phyloP scores from a whole-genome alignment of 352 stramenopile genomes.

The Pythium sp. region DNA sequence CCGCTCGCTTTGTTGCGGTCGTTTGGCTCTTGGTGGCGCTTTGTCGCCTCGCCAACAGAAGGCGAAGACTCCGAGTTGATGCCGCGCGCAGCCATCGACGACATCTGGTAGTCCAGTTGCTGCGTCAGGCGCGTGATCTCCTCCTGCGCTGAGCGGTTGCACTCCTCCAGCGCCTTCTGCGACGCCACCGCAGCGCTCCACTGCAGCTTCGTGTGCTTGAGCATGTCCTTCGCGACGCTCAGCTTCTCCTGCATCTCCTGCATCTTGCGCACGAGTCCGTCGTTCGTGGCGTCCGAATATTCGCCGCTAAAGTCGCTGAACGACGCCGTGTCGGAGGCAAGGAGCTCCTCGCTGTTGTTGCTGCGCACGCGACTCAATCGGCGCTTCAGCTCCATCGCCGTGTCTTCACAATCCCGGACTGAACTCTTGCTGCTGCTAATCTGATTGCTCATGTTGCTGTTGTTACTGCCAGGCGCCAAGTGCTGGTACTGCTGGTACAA shows the following conservation, averaged over 20 bases:
- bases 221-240: constrained; percentile 45
- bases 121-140: constrained; percentile 49
- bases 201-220: constrained; percentile 63
- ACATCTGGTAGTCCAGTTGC: constrained; percentile 44
- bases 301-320: constrained; percentile 21
- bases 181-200: constrained; percentile 59
- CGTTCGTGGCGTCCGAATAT: constrained; percentile 22
- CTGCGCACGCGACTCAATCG: constrained; percentile 31
- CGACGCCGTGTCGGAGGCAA: constrained; percentile 20
- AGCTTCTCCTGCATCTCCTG: constrained; percentile 47
- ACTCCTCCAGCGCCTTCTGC: constrained; percentile 63
- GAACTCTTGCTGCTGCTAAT: constrained; percentile 2
- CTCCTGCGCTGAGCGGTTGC: constrained; percentile 42
- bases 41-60: background rate
- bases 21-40: background rate
- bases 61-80: background rate
- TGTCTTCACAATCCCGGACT: constrained; percentile 24
- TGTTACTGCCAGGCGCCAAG: background rate
- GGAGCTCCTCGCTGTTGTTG: constrained; percentile 24
- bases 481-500: constrained; percentile 11
- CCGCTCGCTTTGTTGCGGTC: constrained; percentile 7
- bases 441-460: constrained; percentile 18
- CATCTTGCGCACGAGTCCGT: constrained; percentile 34
- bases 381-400: constrained; percentile 28
- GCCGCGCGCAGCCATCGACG: constrained; percentile 16